phyloP scores from a whole-genome alignment of 192 early-diverging fungal genomes.

The Dissophora globulifera region DNA sequence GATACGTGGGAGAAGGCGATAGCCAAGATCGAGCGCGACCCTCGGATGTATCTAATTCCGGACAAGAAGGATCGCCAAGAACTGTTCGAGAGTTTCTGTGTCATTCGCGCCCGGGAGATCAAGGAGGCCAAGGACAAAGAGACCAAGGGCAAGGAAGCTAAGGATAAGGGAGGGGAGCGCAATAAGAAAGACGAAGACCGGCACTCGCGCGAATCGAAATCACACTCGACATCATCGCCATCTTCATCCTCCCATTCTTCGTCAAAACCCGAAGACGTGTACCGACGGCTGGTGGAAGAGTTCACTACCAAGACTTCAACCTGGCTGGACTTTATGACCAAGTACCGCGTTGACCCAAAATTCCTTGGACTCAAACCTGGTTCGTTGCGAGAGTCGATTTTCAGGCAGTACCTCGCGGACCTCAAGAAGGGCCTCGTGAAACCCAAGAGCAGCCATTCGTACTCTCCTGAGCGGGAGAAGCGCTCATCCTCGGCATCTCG shows the following conservation, averaged over 20 bases:
- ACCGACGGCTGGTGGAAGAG: slow-evolving; percentile 65
- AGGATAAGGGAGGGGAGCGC: background rate
- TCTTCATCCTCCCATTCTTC: slow-evolving; percentile 8
- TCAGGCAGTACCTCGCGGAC: slow-evolving; percentile 70
- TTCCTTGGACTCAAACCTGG: slow-evolving; percentile 68
- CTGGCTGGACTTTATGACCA: slow-evolving; percentile 81
- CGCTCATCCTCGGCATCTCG: slow-evolving; percentile 10
- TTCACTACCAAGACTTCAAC: slow-evolving; percentile 63
- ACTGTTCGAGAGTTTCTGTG: slow-evolving; percentile 81
- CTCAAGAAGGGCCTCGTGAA: slow-evolving; percentile 55
- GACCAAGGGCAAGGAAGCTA: slow-evolving; percentile 38
- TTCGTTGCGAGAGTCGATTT: slow-evolving; percentile 69
- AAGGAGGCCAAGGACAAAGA: slow-evolving; percentile 59
- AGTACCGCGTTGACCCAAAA: slow-evolving; percentile 71
- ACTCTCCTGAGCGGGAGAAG: background rate
- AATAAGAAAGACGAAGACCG: slow-evolving; percentile 5
- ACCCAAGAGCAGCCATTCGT: slow-evolving; percentile 1
- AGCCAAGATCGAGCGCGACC: slow-evolving; percentile 71
- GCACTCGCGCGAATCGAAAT: slow-evolving; percentile 10
- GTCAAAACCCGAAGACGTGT: slow-evolving; percentile 64
- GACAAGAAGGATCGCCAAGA: slow-evolving; percentile 65
- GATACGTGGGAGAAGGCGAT: slow-evolving; percentile 80
- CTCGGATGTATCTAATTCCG: slow-evolving; percentile 52
- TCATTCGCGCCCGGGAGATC: slow-evolving; percentile 65
- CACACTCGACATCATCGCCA: slow-evolving; percentile 6